Evolutionary conservation across 495 filamentous ascomycete genomes (phyloP).

Genomic region (Aspergillus affinis): DNA sequence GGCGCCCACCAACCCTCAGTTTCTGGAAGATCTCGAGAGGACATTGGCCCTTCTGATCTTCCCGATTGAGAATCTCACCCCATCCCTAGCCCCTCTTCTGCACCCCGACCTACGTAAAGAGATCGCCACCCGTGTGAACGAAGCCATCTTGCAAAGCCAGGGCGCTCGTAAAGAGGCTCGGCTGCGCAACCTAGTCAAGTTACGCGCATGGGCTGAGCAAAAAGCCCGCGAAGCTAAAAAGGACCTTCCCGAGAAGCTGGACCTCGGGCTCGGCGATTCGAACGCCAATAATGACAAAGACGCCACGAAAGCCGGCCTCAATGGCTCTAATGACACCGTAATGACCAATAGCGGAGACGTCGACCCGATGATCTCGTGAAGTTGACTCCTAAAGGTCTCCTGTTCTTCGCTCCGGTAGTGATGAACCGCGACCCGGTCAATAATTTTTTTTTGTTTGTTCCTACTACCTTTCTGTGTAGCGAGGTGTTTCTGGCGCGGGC

Average conservation of each 20-base stretch:
- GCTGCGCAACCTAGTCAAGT: conserved; percentile 72
- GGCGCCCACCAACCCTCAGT: conserved; percentile 76
- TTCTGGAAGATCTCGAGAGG: conserved; percentile 83
- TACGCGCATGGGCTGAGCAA: conserved; percentile 83
- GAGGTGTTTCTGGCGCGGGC: conserved; percentile 21
- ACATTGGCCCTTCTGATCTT: conserved; percentile 94
- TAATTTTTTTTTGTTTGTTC: conserved; percentile 1
- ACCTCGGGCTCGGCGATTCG: conserved; percentile 62
- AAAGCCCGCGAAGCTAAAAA: conserved; percentile 71
- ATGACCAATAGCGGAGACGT: conserved; percentile 50
- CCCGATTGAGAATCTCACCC: conserved; percentile 70
- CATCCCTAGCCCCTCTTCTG: conserved; percentile 72
- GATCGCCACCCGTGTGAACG: conserved; percentile 81
- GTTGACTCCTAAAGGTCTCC: not conserved
- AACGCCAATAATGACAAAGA: conserved; percentile 38
- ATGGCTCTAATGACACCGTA: conserved; percentile 41
- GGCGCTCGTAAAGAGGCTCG: conserved; percentile 74
- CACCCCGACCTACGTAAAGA: conserved; percentile 77
- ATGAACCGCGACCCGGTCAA: not conserved
- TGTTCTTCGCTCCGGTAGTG: not conserved
- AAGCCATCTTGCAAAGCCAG: conserved; percentile 75
- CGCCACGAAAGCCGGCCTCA: conserved; percentile 16
- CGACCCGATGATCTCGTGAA: conserved; percentile 60
- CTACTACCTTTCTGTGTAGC: conserved; percentile 16
- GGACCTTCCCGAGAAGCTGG: conserved; percentile 69